Base-by-base conservation (phyloP, 805 yeast genomes). In the Lipomyces chichibuensis region DNA sequence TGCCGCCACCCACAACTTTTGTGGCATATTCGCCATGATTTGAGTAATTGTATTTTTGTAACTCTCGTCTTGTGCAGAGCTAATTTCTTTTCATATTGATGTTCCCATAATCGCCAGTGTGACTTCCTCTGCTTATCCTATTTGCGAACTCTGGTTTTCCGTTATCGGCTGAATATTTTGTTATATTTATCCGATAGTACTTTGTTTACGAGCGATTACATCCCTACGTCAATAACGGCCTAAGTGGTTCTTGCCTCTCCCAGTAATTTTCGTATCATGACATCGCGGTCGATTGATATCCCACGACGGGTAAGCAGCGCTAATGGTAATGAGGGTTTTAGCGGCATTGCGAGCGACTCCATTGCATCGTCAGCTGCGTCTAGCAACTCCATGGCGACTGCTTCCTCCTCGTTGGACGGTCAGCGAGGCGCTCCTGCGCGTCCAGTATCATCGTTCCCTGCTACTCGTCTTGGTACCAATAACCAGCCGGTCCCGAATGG, bases 381-480 rank as follows among this genome's bases (percentile, higher is more conserved):
- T 17, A 39, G 14, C 27, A 20, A n/a, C 17, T 17, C 59, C 6
- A 59, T 64, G 66, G 63, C 66, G 4, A 59, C 66, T 25, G 66
- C 66, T 14, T 37, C 43, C 17, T 64, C 66, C 29, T 39, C 62
- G 11, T 57, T 64, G 29, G 66, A 59, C 37, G 27, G 39, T 6
- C 61, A 17, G 32, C 59, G 51, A 32, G 23, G 60, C 35, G 13
- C 54, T 17, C 55, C 54, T 4, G 39, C 60, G 11, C 62, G 65
- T 2, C 57, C 57, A 8, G 68, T 56, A 8, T 63, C 65, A 13
- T 17, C 54, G 27, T 66, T 66, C 53, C 69, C 69, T 2, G 62
- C 69, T 29, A 64, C 66, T 33, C 32, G 62, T 17, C 55, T 66
- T 33, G 69, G 69, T 54, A 33, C 51, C 25, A 27, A 32, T 39